Evolutionary conservation across 1,139 yeast species (phyloP).

Genomic region (Geotrichum citri-aurantii): DNA sequence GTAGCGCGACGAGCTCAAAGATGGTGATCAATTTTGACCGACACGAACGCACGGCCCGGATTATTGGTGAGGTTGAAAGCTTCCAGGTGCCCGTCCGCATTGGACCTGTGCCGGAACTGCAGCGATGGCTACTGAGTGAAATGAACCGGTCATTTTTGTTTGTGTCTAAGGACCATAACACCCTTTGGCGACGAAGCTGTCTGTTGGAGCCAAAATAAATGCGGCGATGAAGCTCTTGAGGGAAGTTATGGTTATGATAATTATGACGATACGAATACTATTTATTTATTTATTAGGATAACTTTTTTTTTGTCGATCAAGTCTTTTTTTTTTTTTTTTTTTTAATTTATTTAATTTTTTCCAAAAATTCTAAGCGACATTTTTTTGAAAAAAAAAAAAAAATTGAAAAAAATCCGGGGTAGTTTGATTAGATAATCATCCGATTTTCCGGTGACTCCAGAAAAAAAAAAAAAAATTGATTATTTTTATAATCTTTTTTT

Average conservation of each 20-base stretch:
- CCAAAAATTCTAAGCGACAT: background rate
- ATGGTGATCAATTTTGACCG: constrained; percentile 77
- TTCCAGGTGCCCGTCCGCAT: constrained; percentile 57
- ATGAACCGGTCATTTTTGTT: constrained; percentile 33
- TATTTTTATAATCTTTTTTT: constrained; percentile 8
- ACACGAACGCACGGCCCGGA: constrained; percentile 64
- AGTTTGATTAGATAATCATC: constrained; percentile 2
- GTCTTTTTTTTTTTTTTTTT: background rate
- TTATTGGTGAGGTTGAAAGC: constrained; percentile 72
- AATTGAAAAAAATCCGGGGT: background rate
- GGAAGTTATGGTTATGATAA: background rate
- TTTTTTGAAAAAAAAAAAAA: background rate
- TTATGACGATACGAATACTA: background rate
- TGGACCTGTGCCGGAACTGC: constrained; percentile 28
- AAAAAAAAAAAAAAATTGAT: background rate
- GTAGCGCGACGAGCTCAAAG: constrained; percentile 16
- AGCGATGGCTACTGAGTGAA: constrained; percentile 35
- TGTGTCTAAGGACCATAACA: constrained; percentile 32
- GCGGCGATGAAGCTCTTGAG: background rate
- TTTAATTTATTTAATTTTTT: background rate
- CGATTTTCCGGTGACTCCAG: background rate
- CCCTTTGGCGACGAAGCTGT: constrained; percentile 37
- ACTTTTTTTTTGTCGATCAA: background rate
- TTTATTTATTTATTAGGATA: background rate
- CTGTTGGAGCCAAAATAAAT: constrained; percentile 33